These are phyloP conservation scores for Setomelanomma holmii DNA, from an alignment of 2,329 filamentous ascomycete genomes.

Conservation along the genomic window DNA sequence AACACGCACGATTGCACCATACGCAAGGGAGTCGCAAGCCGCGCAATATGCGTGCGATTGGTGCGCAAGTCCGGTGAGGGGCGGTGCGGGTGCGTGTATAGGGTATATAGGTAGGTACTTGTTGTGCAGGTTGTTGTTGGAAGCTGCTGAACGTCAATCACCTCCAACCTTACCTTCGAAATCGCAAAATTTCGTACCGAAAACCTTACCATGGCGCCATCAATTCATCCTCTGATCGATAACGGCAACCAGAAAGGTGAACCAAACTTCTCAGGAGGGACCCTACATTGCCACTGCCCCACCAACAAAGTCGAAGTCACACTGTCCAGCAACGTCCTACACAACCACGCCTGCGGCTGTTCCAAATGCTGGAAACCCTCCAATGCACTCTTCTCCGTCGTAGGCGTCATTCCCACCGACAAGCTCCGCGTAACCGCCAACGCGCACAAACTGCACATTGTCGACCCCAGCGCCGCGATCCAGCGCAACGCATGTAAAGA, in stretches of 20 bases:
- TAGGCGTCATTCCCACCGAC: conserved; percentile 66
- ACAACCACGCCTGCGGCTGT: conserved; percentile 76
- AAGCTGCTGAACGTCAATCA: not conserved
- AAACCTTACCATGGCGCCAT: conserved; percentile 39
- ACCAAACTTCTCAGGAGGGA: conserved; percentile 65
- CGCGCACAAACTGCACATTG: conserved; percentile 62
- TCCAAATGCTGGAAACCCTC: conserved; percentile 75
- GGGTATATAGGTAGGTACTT: not conserved
- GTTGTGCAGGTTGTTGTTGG: too few species aligned
- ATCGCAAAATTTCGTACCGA: not conserved
- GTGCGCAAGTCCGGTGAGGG: conserved; percentile 17
- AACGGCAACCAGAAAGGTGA: conserved; percentile 66
- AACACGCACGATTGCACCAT: conserved; percentile 16
- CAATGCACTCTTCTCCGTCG: conserved; percentile 68
- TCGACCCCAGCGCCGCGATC: conserved; percentile 64
- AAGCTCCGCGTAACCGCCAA: conserved; percentile 65
- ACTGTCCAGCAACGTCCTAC: conserved; percentile 64
- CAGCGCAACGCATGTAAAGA: conserved; percentile 57
- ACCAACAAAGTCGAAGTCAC: conserved; percentile 64
- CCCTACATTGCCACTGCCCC: conserved; percentile 67
- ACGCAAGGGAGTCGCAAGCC: not conserved
- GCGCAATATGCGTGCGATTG: conserved; percentile 8
- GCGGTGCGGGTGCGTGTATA: not conserved
- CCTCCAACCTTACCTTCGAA: not conserved
- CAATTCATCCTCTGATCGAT: conserved; percentile 69